Conservation (phyloP, 1,284 basidiomycete species). For the Moniliella sp. region DNA sequence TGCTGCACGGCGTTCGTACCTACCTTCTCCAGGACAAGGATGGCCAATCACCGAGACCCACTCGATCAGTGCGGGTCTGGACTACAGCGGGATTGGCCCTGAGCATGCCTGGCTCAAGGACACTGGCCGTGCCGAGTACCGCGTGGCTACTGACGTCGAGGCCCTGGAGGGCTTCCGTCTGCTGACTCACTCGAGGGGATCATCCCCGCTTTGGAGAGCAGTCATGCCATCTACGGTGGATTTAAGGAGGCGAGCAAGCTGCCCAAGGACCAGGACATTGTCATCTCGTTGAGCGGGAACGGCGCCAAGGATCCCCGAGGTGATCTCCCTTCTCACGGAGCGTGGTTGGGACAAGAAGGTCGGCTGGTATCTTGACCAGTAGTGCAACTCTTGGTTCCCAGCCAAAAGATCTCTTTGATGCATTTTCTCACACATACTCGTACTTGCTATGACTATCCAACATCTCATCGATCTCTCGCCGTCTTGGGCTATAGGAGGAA, state of each 20-base stretch:
- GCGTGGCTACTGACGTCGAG: constrained; percentile 75
- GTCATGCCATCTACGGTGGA: constrained; percentile 83
- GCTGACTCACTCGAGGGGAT: constrained; percentile 81
- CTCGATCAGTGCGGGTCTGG: constrained; percentile 81
- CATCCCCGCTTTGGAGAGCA: constrained; percentile 85
- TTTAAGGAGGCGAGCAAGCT: constrained; percentile 64
- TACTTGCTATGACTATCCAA: no score
- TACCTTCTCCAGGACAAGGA: constrained; percentile 70
- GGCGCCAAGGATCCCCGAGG: constrained; percentile 88
- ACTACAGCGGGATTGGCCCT: constrained; percentile 57
- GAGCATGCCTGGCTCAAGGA: constrained; percentile 95
- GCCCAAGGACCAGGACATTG: constrained; percentile 62
- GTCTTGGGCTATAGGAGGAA: no score
- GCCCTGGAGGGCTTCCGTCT: constrained; percentile 76
- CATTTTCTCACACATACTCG: no score
- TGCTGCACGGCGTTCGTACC: constrained; percentile 83
- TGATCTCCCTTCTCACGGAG: no score
- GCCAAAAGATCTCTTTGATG: no score
- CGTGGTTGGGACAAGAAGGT: no score
- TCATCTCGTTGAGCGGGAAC: constrained; percentile 50
- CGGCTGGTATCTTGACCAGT: no score
- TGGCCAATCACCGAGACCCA: constrained; percentile 96
- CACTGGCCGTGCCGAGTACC: constrained; percentile 73
- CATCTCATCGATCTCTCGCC: no score
- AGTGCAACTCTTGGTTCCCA: no score